These are phyloP conservation scores for Microthlaspi erraticum DNA, from an alignment of 345 rosid species.

Conservation along the genomic window DNA sequence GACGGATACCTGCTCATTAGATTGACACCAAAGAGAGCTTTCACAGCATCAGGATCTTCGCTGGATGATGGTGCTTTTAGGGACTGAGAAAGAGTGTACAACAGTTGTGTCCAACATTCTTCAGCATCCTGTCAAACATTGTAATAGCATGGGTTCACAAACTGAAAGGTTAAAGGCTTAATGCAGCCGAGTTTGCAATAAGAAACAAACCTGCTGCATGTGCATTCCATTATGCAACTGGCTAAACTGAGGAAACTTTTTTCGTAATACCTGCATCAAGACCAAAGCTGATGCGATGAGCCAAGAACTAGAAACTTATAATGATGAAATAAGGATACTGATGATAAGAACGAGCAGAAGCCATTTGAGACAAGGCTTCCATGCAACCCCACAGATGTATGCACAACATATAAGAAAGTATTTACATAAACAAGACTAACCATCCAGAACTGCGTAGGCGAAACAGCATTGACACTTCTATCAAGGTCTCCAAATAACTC, in stretches of 20 bases:
- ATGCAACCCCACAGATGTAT: constrained; percentile 1
- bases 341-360: constrained; percentile 18
- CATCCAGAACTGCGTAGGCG: constrained; percentile 98
- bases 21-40: constrained; percentile 81
- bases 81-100: constrained; percentile 91
- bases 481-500: constrained; percentile 88
- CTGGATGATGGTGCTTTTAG: constrained; percentile 70
- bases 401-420: too few species aligned
- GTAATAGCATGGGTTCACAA: constrained; percentile 27
- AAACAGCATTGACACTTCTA: constrained; percentile 89
- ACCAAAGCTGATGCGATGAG: constrained; percentile 23
- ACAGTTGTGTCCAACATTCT: constrained; percentile 97
- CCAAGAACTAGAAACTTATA: constrained; percentile 23
- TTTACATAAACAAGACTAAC: too few species aligned
- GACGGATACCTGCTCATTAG: constrained; percentile 75
- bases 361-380: background rate
- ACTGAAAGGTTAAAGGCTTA: constrained; percentile 1
- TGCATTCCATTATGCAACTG: constrained; percentile 87
- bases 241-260: constrained; percentile 93
- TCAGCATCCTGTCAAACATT: constrained; percentile 82
- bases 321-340: background rate
- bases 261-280: constrained; percentile 69
- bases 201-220: constrained; percentile 88
- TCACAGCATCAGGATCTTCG: constrained; percentile 69
- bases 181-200: constrained; percentile 5